phyloP scores from a whole-genome alignment of 371 early-diverging fungal species.

The Mortierella sp. region DNA sequence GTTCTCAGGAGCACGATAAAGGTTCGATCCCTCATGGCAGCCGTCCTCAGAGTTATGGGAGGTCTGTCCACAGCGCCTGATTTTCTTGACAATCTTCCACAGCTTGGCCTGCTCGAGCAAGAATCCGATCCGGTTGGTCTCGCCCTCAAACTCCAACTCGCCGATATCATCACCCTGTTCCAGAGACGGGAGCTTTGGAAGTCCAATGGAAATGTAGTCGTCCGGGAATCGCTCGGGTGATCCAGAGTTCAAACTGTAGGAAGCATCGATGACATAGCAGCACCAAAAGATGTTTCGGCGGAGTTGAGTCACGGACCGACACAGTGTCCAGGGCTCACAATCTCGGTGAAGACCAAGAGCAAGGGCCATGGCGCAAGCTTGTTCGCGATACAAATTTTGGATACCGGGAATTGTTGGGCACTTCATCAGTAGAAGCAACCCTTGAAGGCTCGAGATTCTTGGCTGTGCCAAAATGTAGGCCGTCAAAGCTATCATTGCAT shows the following conservation, averaged over 20 bases:
- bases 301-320: slow-evolving; percentile 52
- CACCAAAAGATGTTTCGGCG: slow-evolving; percentile 58
- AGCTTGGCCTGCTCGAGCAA: slow-evolving; percentile 56
- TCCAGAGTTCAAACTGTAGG: slow-evolving; percentile 49
- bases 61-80: slow-evolving; percentile 55
- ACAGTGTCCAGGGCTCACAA: slow-evolving; percentile 52
- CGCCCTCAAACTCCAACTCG: slow-evolving; percentile 50
- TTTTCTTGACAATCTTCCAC: slow-evolving; percentile 58
- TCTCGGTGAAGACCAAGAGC: slow-evolving; percentile 56
- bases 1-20: slow-evolving; percentile 21
- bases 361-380: slow-evolving; percentile 57
- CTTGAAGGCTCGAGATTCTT: slow-evolving; percentile 48
- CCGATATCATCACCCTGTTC: slow-evolving; percentile 49
- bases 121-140: slow-evolving; percentile 48
- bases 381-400: slow-evolving; percentile 55
- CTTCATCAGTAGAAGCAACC: slow-evolving; percentile 49
- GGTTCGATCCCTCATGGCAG: slow-evolving; percentile 34
- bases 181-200: slow-evolving; percentile 38
- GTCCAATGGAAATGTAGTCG: slow-evolving; percentile 49
- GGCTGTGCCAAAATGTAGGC: slow-evolving; percentile 51
- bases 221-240: slow-evolving; percentile 53
- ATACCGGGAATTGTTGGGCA: slow-evolving; percentile 55
- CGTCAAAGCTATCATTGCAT: slow-evolving; percentile 29
- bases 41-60: slow-evolving; percentile 37
- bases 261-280: slow-evolving; percentile 55